phyloP scores from a whole-genome alignment of 371 early-diverging fungal species.

The Mortierella sp. region DNA sequence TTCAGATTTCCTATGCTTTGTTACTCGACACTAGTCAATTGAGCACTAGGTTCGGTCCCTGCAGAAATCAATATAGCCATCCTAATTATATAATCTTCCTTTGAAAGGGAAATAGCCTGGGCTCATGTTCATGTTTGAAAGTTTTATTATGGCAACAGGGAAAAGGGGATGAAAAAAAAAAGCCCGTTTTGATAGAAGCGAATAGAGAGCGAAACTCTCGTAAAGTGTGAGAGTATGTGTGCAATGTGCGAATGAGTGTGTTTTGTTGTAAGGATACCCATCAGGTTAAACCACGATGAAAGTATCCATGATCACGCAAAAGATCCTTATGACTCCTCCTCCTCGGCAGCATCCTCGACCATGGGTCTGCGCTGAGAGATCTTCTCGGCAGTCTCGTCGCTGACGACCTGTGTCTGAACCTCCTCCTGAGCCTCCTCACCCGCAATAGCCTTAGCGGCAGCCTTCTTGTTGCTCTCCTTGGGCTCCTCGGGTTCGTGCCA shows the following conservation, averaged over 20 bases:
- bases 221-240: not conserved
- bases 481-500: conserved; percentile 80
- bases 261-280: too few relatives aligned
- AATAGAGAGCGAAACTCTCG: not conserved
- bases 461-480: conserved; percentile 27
- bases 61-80: not conserved
- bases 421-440: conserved; percentile 42
- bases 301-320: not conserved
- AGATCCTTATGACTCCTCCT: conserved; percentile 24
- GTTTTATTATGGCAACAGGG: not conserved
- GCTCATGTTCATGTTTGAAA: conserved; percentile 6
- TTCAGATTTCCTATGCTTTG: not conserved
- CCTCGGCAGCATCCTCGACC: conserved; percentile 51
- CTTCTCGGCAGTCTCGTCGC: conserved; percentile 42
- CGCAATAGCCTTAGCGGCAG: conserved; percentile 16
- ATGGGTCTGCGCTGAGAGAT: conserved; percentile 31
- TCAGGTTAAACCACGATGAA: not conserved
- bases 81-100: too few relatives aligned
- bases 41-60: not conserved
- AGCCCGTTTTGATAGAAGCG: not conserved
- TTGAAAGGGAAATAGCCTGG: not conserved
- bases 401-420: conserved; percentile 61
- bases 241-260: too few relatives aligned
- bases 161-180: not conserved
- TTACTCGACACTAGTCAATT: not conserved